These are phyloP conservation scores for Musa acuminata DNA, from an alignment of 176 grass and related monocot genomes.

Conservation along the genomic window DNA sequence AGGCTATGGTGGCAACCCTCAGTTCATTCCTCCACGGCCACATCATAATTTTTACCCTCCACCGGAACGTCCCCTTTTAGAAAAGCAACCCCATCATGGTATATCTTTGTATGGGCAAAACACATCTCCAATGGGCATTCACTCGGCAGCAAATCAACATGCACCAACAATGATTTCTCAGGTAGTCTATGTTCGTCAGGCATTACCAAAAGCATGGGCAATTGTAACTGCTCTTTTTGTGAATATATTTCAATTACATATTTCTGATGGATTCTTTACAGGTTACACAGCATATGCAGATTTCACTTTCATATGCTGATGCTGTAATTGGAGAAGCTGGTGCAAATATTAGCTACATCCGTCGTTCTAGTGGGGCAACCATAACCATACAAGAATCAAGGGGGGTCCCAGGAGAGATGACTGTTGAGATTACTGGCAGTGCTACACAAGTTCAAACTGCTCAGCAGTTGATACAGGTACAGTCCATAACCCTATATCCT, in stretches of 20 bases:
- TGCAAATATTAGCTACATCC: conserved; percentile 86
- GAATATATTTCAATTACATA: too few relatives aligned
- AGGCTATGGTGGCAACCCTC: conserved; percentile 57
- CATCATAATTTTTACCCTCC: conserved; percentile 76
- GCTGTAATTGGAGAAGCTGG: conserved; percentile 89
- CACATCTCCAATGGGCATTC: conserved; percentile 27
- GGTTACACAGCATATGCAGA: conserved; percentile 83
- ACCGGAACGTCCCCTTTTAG: conserved; percentile 48
- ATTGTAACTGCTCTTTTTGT: neutral
- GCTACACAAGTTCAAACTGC: conserved; percentile 84
- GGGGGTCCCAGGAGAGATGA: conserved; percentile 88
- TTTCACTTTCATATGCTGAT: conserved; percentile 88
- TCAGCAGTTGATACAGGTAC: conserved; percentile 91
- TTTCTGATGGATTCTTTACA: conserved; percentile 5
- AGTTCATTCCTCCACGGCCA: conserved; percentile 65
- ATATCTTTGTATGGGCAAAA: conserved; percentile 77
- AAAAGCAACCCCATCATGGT: conserved; percentile 72
- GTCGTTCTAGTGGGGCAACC: conserved; percentile 87
- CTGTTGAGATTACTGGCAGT: conserved; percentile 80
- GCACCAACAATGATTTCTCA: conserved; percentile 46
- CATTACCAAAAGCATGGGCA: neutral
- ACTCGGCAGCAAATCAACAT: conserved; percentile 46
- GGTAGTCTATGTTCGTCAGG: conserved; percentile 36
- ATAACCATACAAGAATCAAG: conserved; percentile 93
- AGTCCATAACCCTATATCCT: neutral